phyloP scores from a whole-genome alignment of 1,284 basidiomycete species.

The Erythrobasidium hasegawianum region DNA sequence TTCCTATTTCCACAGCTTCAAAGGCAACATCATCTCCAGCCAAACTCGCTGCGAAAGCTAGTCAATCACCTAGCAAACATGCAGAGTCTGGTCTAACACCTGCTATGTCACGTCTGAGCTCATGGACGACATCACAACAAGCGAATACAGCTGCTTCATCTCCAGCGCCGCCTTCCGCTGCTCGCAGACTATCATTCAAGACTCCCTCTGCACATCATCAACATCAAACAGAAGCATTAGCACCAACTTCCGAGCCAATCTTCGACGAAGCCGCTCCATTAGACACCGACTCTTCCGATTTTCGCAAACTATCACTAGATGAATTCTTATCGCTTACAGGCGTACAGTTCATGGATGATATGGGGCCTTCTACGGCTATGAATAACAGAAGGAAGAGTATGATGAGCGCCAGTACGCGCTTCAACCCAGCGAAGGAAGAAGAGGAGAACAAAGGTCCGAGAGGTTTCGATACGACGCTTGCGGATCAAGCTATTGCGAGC shows the following conservation, averaged over 20 bases:
- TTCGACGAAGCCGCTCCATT: conserved; percentile 13
- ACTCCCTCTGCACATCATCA: not conserved
- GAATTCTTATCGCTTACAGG: conserved; percentile 81
- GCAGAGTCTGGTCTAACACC: conserved; percentile 21
- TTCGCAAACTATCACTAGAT: conserved; percentile 63
- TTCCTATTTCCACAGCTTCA: no score
- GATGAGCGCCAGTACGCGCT: conserved; percentile 52
- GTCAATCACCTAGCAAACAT: no score
- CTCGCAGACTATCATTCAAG: no score
- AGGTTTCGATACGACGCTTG: conserved; percentile 49
- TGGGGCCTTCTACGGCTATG: conserved; percentile 46
- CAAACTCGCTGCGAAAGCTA: no score
- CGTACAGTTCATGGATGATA: conserved; percentile 77
- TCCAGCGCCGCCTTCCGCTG: conserved; percentile 1
- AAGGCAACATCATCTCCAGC: no score
- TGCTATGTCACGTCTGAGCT: conserved; percentile 14
- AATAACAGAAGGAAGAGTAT: not conserved
- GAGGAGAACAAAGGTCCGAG: not conserved
- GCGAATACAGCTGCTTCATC: conserved; percentile 2
- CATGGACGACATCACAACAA: not conserved
- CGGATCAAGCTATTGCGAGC: conserved; percentile 66
- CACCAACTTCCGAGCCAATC: conserved; percentile 21
- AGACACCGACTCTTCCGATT: no score
- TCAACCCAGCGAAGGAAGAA: no score
- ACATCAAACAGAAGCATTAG: conserved; percentile 14